A percentile compares a stretch with the other conserved stretches of the same genome.
Evolutionary conservation across 2,329 filamentous ascomycete genomes (phyloP).

Genomic region (Talaromyces islandicus): DNA sequence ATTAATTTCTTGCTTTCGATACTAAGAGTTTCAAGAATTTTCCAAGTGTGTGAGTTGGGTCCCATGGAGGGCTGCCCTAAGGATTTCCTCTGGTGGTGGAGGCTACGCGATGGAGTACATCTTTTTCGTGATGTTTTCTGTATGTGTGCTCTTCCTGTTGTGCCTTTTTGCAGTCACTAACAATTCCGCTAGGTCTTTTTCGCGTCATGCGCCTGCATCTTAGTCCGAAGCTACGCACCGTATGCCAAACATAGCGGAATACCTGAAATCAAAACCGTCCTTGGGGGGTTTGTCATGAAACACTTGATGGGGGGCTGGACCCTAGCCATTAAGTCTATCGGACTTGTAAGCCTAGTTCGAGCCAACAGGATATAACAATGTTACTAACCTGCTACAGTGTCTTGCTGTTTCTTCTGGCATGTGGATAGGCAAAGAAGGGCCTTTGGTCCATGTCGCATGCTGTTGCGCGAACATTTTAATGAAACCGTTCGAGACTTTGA

Average conservation of each 20-base stretch:
- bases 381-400: constrained; percentile 51
- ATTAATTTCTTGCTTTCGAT: background rate
- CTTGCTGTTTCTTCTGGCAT: constrained; percentile 88
- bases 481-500: constrained; percentile 76
- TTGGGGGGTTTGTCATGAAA: constrained; percentile 89
- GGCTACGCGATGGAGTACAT: constrained; percentile 81
- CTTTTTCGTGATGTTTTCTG: constrained; percentile 78
- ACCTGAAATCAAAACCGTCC: constrained; percentile 92
- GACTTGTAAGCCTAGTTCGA: constrained; percentile 55
- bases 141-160: constrained; percentile 33
- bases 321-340: constrained; percentile 79
- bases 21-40: constrained; percentile 45
- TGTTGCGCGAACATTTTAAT: constrained; percentile 93
- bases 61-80: constrained; percentile 72
- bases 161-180: background rate
- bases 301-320: constrained; percentile 86
- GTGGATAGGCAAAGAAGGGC: constrained; percentile 95
- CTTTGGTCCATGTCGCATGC: constrained; percentile 91
- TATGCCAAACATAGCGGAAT: constrained; percentile 95
- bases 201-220: constrained; percentile 66
- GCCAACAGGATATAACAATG: background rate
- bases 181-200: constrained; percentile 58
- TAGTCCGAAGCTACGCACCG: constrained; percentile 77
- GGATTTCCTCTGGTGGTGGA: constrained; percentile 59
- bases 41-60: constrained; percentile 83